Percentiles rank a stretch among this genome's conserved stretches.
phyloP scores from a whole-genome alignment of 352 stramenopile genomes.

The Globisporangium viniferum region DNA sequence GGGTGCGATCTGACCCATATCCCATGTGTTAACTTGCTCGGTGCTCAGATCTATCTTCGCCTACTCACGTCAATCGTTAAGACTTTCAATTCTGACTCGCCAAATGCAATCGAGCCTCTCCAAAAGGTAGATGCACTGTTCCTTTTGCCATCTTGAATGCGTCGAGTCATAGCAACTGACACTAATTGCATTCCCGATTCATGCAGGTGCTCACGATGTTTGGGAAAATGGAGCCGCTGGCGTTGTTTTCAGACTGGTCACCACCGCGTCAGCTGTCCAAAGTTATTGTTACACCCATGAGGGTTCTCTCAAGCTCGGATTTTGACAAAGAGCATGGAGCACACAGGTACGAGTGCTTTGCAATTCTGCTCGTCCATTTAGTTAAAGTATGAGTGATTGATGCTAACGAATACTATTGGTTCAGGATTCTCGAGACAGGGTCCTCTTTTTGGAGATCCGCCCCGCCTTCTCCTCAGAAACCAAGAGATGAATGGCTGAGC shows the following conservation, averaged over 20 bases:
- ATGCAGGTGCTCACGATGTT: slow-evolving; percentile 61
- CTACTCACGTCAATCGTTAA: slow-evolving; percentile 55
- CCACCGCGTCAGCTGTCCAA: slow-evolving; percentile 55
- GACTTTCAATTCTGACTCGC: slow-evolving; percentile 51
- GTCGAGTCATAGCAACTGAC: neutral
- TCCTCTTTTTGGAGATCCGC: slow-evolving; percentile 46
- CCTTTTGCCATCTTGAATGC: neutral
- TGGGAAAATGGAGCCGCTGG: slow-evolving; percentile 55
- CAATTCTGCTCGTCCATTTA: neutral
- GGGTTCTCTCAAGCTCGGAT: slow-evolving; percentile 56
- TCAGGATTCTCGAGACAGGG: slow-evolving; percentile 38
- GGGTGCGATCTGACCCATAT: neutral
- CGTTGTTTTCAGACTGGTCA: slow-evolving; percentile 78
- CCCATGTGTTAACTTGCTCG: neutral
- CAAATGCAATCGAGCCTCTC: slow-evolving; percentile 47
- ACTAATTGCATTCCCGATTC: neutral
- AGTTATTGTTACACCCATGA: slow-evolving; percentile 32
- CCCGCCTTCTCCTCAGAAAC: slow-evolving; percentile 18
- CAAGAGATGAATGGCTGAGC: slow-evolving; percentile 45
- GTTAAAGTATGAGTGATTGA: neutral
- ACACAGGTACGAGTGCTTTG: slow-evolving; percentile 19
- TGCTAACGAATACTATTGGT: neutral
- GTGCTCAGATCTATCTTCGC: slow-evolving; percentile 60
- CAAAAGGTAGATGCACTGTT: slow-evolving; percentile 36
- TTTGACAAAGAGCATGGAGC: slow-evolving; percentile 55